Evolutionary conservation across 1,284 basidiomycete genomes (phyloP).

Genomic region (Paramarasmius palmivorus): DNA sequence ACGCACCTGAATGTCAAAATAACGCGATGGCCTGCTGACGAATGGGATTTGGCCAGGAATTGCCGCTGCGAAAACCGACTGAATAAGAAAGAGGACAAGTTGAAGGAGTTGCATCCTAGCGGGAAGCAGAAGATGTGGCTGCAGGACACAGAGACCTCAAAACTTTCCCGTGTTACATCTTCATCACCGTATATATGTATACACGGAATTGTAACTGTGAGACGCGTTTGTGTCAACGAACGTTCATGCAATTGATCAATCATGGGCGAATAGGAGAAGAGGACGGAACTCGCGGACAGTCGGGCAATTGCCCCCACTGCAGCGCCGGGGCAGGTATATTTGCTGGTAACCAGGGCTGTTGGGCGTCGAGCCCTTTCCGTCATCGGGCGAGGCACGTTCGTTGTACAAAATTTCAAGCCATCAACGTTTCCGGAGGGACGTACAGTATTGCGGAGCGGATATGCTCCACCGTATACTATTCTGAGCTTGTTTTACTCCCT

Average conservation of each 20-base stretch:
- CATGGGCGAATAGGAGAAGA: neutral
- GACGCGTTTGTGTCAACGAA: neutral
- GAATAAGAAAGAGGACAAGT: slow-evolving; percentile 1
- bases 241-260: neutral
- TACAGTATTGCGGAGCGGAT: no score
- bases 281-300: neutral
- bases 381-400: slow-evolving; percentile 3
- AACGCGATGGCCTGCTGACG: slow-evolving; percentile 8
- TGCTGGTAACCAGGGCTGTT: neutral
- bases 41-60: slow-evolving; percentile 14
- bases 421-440: no score
- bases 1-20: slow-evolving; percentile 49
- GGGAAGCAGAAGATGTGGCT: neutral
- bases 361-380: neutral
- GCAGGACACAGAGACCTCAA: neutral
- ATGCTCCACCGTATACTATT: no score
- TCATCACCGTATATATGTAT: no score
- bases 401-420: neutral
- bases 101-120: slow-evolving; percentile 1
- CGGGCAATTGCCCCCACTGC: neutral
- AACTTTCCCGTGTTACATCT: neutral
- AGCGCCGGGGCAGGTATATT: neutral
- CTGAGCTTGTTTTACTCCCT: neutral
- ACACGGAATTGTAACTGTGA: neutral
- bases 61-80: neutral